Base-by-base conservation (phyloP, 192 early-diverging fungal species). In the Glomus cerebriforme region DNA sequence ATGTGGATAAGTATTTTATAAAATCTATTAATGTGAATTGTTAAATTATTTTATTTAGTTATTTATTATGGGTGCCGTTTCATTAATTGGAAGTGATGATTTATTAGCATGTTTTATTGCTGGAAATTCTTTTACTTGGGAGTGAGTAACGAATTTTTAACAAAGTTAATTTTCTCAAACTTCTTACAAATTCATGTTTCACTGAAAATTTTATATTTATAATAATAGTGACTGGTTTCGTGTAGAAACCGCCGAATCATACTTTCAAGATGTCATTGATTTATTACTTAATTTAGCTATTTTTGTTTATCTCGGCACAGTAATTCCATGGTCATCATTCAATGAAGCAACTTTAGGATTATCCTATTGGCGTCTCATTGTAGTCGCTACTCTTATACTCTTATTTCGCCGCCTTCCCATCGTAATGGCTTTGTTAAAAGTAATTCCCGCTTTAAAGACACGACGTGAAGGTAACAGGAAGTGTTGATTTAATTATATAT, bases 231-330 rank as follows among this genome's bases (percentile, higher is more conserved):
- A 92, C 67, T 98, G 96, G 96, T 98, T 95, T 82, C 89, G 90
- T 26, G 79, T 91, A 26, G 92, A 95, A 69, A 90, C 91, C 6
- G 81, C 90, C 59, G 91, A 92, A 59, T 89, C 93, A 0, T 89
- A 94, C 17, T 84, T 97, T n/a, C 92, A 94, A 71, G 94, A 96
- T 79, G 92, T 91, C 3, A 85, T 98, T 29, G 96, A 96, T 81
- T 86, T 88, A 59, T 80, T 98, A 12, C 80, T 97, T 69, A 97
- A 95, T 80, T 82, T 95, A 80, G 83, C 93, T 6, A 94, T 93
- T 62, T 98, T 98, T 82, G 87, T 96, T n/a, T 98, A 92, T 77
- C 92, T 96, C 81, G 95, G 94, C n/a, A 82, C 91, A 0, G 87
- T 90, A 6, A 89, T 94, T 22, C 94, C 95, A 1, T 96, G 92